These are phyloP conservation scores for Clonostachys sp. DNA, from an alignment of 2,329 filamentous ascomycete genomes.

Conservation along the genomic window DNA sequence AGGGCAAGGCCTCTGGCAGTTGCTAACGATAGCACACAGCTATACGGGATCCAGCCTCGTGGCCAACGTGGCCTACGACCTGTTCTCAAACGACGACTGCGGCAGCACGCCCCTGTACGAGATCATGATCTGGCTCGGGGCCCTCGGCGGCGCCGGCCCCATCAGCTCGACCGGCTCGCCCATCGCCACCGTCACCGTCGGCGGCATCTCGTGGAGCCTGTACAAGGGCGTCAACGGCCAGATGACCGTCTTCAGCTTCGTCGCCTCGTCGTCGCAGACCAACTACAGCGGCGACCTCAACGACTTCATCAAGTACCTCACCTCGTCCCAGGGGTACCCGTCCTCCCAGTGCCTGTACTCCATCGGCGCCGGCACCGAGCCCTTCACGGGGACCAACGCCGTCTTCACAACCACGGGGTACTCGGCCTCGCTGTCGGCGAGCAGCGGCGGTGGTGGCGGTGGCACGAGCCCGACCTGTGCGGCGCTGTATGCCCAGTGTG, in stretches of 20 bases:
- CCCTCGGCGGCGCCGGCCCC: constrained; percentile 44
- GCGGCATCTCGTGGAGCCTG: constrained; percentile 48
- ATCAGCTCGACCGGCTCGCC: constrained; percentile 33
- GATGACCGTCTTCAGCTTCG: constrained; percentile 56
- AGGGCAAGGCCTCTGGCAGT: not conserved
- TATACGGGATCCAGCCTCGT: constrained; percentile 23
- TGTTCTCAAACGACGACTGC: constrained; percentile 47
- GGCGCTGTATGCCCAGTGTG: constrained; percentile 24
- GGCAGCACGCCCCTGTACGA: constrained; percentile 38
- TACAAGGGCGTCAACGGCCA: constrained; percentile 52
- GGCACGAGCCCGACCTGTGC: not conserved
- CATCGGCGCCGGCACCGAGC: constrained; percentile 51
- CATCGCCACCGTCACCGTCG: constrained; percentile 38
- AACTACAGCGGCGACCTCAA: constrained; percentile 47
- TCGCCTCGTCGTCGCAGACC: constrained; percentile 18
- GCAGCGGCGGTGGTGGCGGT: not conserved
- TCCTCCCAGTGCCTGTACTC: constrained; percentile 46
- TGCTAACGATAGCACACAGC: constrained; percentile 12
- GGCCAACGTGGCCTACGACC: constrained; percentile 57
- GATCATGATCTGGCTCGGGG: constrained; percentile 56
- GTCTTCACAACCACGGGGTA: constrained; percentile 9
- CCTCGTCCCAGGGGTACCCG: constrained; percentile 36
- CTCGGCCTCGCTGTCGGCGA: not conserved
- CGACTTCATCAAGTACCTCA: constrained; percentile 52
- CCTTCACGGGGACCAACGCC: constrained; percentile 41